phyloP scores from a whole-genome alignment of 192 early-diverging fungal genomes.

The Pecoramyces ruminantium region DNA sequence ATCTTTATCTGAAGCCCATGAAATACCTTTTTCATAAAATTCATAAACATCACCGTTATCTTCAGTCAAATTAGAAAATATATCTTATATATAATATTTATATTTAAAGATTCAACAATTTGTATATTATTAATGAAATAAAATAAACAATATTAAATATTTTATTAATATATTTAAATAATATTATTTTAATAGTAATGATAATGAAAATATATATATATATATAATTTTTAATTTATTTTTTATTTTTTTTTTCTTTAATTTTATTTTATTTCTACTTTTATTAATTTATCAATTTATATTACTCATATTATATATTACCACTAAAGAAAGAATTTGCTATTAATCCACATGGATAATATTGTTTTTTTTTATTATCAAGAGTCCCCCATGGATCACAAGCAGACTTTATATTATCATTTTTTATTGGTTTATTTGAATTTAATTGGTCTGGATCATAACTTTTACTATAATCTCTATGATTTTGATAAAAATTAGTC shows the following conservation, averaged over 20 bases:
- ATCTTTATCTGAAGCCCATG: constrained; percentile 71
- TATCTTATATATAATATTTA: too few species aligned
- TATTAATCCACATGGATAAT: constrained; percentile 95
- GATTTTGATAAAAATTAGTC: constrained; percentile 99
- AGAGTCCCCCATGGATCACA: background rate
- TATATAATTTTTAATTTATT: too few species aligned
- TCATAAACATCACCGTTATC: background rate
- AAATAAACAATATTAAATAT: too few species aligned
- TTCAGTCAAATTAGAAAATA: too few species aligned
- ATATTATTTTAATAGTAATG: too few species aligned
- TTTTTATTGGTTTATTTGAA: background rate
- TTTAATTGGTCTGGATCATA: constrained; percentile 64
- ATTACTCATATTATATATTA: constrained; percentile 14
- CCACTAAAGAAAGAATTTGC: constrained; percentile 96
- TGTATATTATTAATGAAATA: too few species aligned
- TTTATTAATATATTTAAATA: too few species aligned
- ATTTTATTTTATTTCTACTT: too few species aligned
- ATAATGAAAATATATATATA: too few species aligned
- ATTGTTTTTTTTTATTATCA: constrained; percentile 10
- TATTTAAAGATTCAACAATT: too few species aligned
- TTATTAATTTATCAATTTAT: too few species aligned
- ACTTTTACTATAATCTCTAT: constrained; percentile 79
- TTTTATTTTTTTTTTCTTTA: too few species aligned
- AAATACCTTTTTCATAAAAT: constrained; percentile 32
- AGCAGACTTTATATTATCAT: background rate